Base-by-base conservation (phyloP, 345 rosid species). In the Hevea brasiliensis region DNA sequence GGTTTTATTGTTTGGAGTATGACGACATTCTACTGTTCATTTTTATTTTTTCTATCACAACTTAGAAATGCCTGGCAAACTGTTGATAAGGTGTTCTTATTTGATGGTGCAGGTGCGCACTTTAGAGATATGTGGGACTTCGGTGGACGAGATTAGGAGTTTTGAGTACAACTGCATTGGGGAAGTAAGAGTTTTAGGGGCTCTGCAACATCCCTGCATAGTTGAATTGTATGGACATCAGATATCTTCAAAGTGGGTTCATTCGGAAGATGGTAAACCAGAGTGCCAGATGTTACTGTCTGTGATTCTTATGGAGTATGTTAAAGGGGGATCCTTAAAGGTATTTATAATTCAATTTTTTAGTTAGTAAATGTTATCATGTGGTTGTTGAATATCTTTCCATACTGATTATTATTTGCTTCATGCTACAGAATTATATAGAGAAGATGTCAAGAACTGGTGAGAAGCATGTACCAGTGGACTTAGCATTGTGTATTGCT, bases 201-300 rank as follows among this genome's bases (percentile, higher is more conserved):
- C 86, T 48, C 68, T 95, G 81, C 82, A 77, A 65, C 98, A 95
- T 78, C 77, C 97, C 48, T 95, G 96, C 80, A 89, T 95, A 68
- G 91, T 95, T 71, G 88, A 92, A 81, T 79, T 92, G 85, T 89
- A 85, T 27, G 99, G 98, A 68, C 99, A 95, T 82, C 87, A 88
- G 83, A 81, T 95, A 74, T 85, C 90, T 74, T 87, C 96, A 26
- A 80, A 86, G 74, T 89, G 97, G 98, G 54, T 84, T 41, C 76
- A 80, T 77, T 75, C 88, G 1, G 92, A 58, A 10, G 93, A 87
- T 73, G 96, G 90, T 74, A 82, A 83, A 35, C 72, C 84, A 29
- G 82, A 84, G 44, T 78, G 70, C 40, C 96, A 86, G 17, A 64
- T 86, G 23, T 81, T 91, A 76, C 85, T 77, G 76, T 89, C 98